These are phyloP conservation scores for Diplotaxis tenuifolia DNA, from an alignment of 345 rosid genomes.

Conservation along the genomic window DNA sequence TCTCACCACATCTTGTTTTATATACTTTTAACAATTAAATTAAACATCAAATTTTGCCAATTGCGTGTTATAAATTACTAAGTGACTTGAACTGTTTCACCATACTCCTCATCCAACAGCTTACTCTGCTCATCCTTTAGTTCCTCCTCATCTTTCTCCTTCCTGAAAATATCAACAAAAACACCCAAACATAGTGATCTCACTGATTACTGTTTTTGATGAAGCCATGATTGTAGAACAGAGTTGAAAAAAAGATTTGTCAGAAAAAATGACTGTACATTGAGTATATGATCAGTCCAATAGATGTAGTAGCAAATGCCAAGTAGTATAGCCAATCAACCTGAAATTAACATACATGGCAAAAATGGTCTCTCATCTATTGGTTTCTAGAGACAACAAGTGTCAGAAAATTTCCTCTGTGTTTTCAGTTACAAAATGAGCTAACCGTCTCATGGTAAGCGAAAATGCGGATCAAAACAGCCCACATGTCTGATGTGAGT, in stretches of 20 bases:
- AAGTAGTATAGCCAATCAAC: constrained; percentile 86
- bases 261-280: constrained; percentile 42
- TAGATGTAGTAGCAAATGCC: constrained; percentile 69
- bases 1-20: too few species aligned
- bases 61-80: too few species aligned
- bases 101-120: constrained; percentile 40
- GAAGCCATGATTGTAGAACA: neutral
- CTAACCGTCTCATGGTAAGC: constrained; percentile 48
- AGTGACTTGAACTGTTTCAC: neutral
- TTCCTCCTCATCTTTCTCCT: constrained; percentile 17
- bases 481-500: constrained; percentile 94
- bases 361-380: neutral
- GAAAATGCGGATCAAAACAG: constrained; percentile 75
- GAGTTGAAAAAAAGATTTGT: neutral
- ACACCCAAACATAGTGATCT: neutral
- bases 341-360: constrained; percentile 30
- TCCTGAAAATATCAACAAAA: constrained; percentile 5
- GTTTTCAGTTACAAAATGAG: neutral
- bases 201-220: neutral
- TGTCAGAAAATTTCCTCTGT: neutral
- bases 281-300: constrained; percentile 76
- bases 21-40: too few species aligned
- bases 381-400: neutral
- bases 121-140: constrained; percentile 37
- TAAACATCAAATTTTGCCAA: too few species aligned